These are phyloP conservation scores for Meyerozyma elateridarum DNA, from an alignment of 1,139 yeast genomes.

Conservation along the genomic window DNA sequence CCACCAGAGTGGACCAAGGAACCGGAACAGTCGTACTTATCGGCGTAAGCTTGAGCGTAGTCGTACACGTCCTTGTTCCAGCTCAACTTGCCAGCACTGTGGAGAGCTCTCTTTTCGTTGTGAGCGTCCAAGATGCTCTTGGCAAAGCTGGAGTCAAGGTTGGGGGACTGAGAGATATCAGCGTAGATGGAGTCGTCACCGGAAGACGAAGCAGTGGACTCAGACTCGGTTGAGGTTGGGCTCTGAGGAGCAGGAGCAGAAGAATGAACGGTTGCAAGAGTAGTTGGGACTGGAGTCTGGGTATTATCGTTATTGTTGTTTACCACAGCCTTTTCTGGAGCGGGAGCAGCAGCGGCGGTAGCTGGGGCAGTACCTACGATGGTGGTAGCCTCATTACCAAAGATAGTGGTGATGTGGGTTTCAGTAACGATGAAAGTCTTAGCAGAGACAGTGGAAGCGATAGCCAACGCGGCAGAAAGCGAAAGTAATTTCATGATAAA, in stretches of 20 bases:
- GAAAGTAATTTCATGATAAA: slow-evolving; percentile 16
- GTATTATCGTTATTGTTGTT: slow-evolving; percentile 5
- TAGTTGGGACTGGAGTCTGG: slow-evolving; percentile 9
- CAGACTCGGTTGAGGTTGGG: slow-evolving; percentile 6
- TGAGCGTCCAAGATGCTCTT: slow-evolving; percentile 50
- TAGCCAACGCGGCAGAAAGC: slow-evolving; percentile 15
- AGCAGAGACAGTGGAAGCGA: slow-evolving; percentile 18
- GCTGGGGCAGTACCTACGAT: slow-evolving; percentile 1
- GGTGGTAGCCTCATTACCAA: slow-evolving; percentile 10
- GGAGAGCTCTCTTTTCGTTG: slow-evolving; percentile 64
- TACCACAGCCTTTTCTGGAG: slow-evolving; percentile 3
- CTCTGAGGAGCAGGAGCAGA: slow-evolving; percentile 7
- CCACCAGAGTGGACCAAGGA: slow-evolving; percentile 72
- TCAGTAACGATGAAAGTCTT: slow-evolving; percentile 22
- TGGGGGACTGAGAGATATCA: slow-evolving; percentile 10
- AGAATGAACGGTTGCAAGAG: slow-evolving; percentile 9
- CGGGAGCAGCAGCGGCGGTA: slow-evolving; percentile 5
- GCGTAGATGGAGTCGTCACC: slow-evolving; percentile 10
- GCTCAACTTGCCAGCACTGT: slow-evolving; percentile 51
- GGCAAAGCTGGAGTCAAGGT: slow-evolving; percentile 30
- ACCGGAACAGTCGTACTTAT: slow-evolving; percentile 66
- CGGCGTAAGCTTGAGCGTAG: slow-evolving; percentile 70
- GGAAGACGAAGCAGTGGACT: slow-evolving; percentile 6
- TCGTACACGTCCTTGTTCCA: slow-evolving; percentile 64
- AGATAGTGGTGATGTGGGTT: slow-evolving; percentile 20